Percentiles rank a stretch among this genome's conserved stretches.
phyloP scores from a whole-genome alignment of 768 basidiomycete genomes.

The Clathrus columnatus region DNA sequence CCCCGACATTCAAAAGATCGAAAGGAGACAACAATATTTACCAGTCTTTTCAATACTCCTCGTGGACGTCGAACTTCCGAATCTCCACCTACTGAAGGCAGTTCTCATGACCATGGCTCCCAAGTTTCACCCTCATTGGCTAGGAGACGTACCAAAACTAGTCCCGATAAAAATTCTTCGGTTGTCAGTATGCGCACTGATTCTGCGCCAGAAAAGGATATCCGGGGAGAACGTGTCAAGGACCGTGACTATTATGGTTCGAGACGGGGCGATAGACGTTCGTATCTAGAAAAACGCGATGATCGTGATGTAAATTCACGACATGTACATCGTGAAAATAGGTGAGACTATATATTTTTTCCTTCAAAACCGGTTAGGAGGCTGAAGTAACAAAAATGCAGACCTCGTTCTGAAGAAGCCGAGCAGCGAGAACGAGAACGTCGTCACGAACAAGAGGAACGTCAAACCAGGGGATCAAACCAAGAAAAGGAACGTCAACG shows the following conservation, averaged over 20 bases:
- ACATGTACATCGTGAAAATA: background rate
- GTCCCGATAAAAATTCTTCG: slow-evolving; percentile 1
- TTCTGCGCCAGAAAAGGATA: slow-evolving; percentile 2
- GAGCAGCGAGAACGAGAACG: slow-evolving; percentile 1
- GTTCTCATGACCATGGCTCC: slow-evolving; percentile 1
- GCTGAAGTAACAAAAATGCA: background rate
- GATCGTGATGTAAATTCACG: background rate
- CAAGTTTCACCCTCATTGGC: background rate
- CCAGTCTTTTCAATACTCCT: slow-evolving; percentile 5
- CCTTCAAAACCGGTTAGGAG: background rate
- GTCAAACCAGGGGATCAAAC: background rate
- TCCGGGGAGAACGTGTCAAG: background rate
- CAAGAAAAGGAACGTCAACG: background rate
- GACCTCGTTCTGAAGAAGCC: background rate
- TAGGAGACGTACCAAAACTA: background rate
- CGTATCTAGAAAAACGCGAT: background rate
- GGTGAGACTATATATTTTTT: background rate
- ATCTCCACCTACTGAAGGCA: slow-evolving; percentile 2
- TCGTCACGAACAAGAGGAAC: background rate
- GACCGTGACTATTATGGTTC: background rate
- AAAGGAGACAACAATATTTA: slow-evolving; percentile 7
- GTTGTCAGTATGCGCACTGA: background rate
- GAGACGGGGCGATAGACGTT: background rate
- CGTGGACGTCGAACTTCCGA: slow-evolving; percentile 4
- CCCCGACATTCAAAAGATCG: background rate